These are phyloP conservation scores for Durio zibethinus DNA, from an alignment of 345 rosid species.

Conservation along the genomic window DNA sequence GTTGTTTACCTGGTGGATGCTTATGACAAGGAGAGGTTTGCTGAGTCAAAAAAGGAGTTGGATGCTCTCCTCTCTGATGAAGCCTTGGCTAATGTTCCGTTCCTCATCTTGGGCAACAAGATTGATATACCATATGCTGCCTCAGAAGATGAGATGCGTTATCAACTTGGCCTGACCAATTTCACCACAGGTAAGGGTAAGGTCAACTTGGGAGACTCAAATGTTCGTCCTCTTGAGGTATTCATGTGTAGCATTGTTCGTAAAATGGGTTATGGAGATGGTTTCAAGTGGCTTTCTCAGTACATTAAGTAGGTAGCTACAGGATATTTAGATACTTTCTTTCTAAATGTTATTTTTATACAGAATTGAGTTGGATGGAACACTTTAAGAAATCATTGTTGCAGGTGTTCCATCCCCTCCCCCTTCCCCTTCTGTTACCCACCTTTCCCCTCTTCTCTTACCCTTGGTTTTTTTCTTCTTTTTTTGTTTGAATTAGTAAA, in stretches of 20 bases:
- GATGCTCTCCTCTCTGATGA: slow-evolving; percentile 68
- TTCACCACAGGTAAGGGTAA: slow-evolving; percentile 76
- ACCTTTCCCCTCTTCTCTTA: neutral
- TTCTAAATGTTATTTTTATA: slow-evolving; percentile 22
- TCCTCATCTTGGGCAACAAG: slow-evolving; percentile 69
- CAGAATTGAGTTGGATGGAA: slow-evolving; percentile 18
- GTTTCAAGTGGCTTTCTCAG: slow-evolving; percentile 75
- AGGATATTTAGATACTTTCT: slow-evolving; percentile 5
- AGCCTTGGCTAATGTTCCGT: slow-evolving; percentile 53
- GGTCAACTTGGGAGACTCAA: slow-evolving; percentile 45
- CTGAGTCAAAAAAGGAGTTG: slow-evolving; percentile 57
- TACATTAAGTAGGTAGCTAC: slow-evolving; percentile 48
- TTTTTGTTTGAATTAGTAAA: neutral
- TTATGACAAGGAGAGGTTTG: slow-evolving; percentile 60
- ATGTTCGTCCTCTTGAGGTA: slow-evolving; percentile 63
- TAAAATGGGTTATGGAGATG: slow-evolving; percentile 77
- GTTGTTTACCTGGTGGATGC: slow-evolving; percentile 76
- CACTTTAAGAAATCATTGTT: slow-evolving; percentile 4
- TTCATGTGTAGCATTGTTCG: slow-evolving; percentile 79
- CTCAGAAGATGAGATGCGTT: slow-evolving; percentile 65
- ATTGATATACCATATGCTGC: slow-evolving; percentile 70
- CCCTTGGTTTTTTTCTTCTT: neutral
- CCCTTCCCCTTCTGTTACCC: neutral
- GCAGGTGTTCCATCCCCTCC: neutral
- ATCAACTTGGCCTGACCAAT: slow-evolving; percentile 60